Base-by-base conservation (phyloP, 2,329 filamentous ascomycete species). In the Exophiala sp. region DNA sequence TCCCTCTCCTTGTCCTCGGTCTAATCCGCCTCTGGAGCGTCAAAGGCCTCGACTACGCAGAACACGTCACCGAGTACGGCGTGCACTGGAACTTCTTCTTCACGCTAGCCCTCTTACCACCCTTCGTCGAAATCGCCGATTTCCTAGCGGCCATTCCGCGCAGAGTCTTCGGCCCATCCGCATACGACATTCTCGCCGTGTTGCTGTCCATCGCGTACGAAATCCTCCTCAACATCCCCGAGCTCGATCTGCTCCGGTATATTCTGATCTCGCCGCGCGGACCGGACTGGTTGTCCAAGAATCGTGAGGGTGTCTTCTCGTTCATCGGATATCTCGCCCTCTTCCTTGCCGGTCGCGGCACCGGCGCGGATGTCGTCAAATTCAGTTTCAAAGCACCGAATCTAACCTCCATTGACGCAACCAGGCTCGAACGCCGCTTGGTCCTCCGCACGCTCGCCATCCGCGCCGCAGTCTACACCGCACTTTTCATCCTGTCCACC, bases 71-170 rank as follows among this genome's bases (percentile, higher is more conserved):
- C 11, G 94, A 99, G 69, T 99, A 99, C 67, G 94, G 94, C 40
- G 89, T 99, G 8, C 94, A 99, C 71, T 99, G 94, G 94, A 99
- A 99, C 71, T 99, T 99, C 72, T 99, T 99, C 79, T 97, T 97
- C 73, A 99, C 94, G 0, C 78, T 99, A 8, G 91, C 85, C 5
- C 81, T 96, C 44, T 75, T 99, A 20, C 90, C 92, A 0, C 91
- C 91, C 0, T 95, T 95, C 65, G 85, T 95, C 48, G 91, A 92
- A 24, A 69, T 92, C 57, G 89, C 95, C 68, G 81, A 87, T 1
- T 74, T 85, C 0, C 81, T 92, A 54, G 76, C 79, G 12, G 46
- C 16, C 66, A 87, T 51, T 72, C 95, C 3, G 88, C 88, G 2
- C 47, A 47, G 34, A 92, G 1, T 29, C 5, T 8, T 29, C 5